A percentile compares a stretch with the other conserved stretches of the same genome.
These are phyloP conservation scores for Amphirosellinia nigrospora DNA, from an alignment of 495 filamentous ascomycete genomes.

Conservation along the genomic window DNA sequence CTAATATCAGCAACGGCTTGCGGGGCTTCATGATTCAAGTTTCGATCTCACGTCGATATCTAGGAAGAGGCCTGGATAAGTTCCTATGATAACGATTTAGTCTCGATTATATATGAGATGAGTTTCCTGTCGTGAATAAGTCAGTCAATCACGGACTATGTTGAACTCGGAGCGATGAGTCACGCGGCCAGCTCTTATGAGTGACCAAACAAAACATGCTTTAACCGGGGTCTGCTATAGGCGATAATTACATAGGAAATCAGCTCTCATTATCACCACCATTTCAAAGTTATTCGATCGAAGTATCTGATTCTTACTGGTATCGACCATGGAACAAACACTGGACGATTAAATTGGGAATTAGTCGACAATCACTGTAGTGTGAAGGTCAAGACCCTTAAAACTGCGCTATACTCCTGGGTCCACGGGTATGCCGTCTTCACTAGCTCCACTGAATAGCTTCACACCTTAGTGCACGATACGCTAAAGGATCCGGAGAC, in stretches of 20 bases:
- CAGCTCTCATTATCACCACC: background rate
- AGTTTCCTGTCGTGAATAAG: background rate
- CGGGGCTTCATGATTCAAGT: conserved; percentile 22
- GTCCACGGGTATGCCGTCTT: background rate
- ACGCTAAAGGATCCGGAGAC: background rate
- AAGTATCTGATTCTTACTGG: background rate
- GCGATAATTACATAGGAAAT: background rate
- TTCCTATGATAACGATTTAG: background rate
- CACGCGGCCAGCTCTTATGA: background rate
- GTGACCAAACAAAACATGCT: conserved; percentile 2
- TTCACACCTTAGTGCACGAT: background rate
- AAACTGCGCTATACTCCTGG: background rate
- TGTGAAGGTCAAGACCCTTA: background rate
- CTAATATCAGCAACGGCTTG: conserved; percentile 52
- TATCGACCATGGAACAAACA: background rate
- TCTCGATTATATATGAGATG: background rate
- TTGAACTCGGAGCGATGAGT: conserved; percentile 6
- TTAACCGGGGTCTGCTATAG: background rate
- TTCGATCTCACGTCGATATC: background rate
- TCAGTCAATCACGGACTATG: background rate
- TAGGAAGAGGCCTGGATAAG: background rate
- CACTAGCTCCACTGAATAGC: conserved; percentile 1
- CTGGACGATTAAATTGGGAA: background rate
- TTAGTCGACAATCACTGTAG: background rate
- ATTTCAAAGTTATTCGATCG: background rate